Evolutionary conservation across 495 filamentous ascomycete species (phyloP).

Genomic region (Penicillium malachiteum): DNA sequence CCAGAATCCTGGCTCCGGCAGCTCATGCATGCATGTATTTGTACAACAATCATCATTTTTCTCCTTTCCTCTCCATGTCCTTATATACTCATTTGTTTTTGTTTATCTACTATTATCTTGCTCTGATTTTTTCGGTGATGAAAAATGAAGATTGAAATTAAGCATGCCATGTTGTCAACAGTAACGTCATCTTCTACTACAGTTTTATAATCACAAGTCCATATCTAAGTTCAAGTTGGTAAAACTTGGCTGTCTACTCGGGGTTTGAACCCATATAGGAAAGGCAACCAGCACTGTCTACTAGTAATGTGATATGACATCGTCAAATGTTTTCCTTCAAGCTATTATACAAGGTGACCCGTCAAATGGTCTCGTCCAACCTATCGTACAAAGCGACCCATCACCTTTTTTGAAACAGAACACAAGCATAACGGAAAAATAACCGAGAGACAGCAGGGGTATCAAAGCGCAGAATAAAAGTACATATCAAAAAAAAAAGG

Average conservation of each 20-base stretch:
- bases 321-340: too few relatives aligned
- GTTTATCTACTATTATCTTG: slow-evolving; percentile 22
- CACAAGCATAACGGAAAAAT: too few relatives aligned
- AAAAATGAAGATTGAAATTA: slow-evolving; percentile 22
- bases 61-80: slow-evolving; percentile 22
- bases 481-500: too few relatives aligned
- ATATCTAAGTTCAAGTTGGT: not conserved
- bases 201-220: not conserved
- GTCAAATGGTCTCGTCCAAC: too few relatives aligned
- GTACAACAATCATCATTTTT: slow-evolving; percentile 38
- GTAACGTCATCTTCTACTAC: not conserved
- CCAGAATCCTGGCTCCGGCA: slow-evolving; percentile 35
- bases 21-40: slow-evolving; percentile 49
- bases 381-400: too few relatives aligned
- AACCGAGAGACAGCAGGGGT: too few relatives aligned
- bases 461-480: too few relatives aligned
- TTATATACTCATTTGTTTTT: slow-evolving; percentile 20
- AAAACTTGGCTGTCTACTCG: not conserved
- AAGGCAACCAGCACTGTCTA: too few relatives aligned
- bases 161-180: not conserved
- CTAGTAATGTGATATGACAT: too few relatives aligned
- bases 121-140: slow-evolving; percentile 28
- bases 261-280: too few relatives aligned
- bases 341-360: too few relatives aligned
- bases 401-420: too few relatives aligned